phyloP scores from a whole-genome alignment of 2,329 filamentous ascomycete species.

The Magnaporthales sp. region DNA sequence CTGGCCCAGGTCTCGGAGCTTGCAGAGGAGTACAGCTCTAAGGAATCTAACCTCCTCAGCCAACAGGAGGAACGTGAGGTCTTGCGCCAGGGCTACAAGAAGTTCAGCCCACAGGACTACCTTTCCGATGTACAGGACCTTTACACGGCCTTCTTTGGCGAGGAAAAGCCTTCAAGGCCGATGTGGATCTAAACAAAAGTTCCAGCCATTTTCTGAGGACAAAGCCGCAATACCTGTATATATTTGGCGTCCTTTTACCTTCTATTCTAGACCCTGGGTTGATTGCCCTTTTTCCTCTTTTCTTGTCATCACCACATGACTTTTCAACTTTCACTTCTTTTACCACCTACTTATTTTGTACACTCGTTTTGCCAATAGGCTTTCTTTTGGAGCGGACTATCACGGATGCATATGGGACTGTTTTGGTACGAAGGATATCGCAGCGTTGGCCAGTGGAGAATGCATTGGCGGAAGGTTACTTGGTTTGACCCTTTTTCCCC shows the following conservation, averaged over 20 bases:
- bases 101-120: conserved; percentile 76
- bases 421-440: neutral
- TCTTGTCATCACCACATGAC: neutral
- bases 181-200: conserved; percentile 39
- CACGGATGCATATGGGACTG: neutral
- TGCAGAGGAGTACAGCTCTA: conserved; percentile 74
- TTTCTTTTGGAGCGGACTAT: neutral
- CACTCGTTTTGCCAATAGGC: neutral
- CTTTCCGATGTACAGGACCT: conserved; percentile 68
- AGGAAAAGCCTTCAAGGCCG: conserved; percentile 20
- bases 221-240: neutral
- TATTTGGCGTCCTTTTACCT: neutral
- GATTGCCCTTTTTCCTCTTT: neutral
- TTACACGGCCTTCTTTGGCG: conserved; percentile 50
- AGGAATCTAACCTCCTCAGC: conserved; percentile 39
- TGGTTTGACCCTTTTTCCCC: conserved; percentile 2
- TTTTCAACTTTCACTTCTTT: neutral
- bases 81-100: conserved; percentile 58
- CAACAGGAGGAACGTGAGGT: conserved; percentile 71
- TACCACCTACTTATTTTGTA: neutral
- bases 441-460: neutral
- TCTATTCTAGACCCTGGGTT: neutral
- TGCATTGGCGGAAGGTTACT: neutral
- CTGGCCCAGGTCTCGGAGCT: conserved; percentile 88
- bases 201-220: neutral